phyloP scores from a whole-genome alignment of 2,329 filamentous ascomycete species.

The Rugonectria rugulosa region DNA sequence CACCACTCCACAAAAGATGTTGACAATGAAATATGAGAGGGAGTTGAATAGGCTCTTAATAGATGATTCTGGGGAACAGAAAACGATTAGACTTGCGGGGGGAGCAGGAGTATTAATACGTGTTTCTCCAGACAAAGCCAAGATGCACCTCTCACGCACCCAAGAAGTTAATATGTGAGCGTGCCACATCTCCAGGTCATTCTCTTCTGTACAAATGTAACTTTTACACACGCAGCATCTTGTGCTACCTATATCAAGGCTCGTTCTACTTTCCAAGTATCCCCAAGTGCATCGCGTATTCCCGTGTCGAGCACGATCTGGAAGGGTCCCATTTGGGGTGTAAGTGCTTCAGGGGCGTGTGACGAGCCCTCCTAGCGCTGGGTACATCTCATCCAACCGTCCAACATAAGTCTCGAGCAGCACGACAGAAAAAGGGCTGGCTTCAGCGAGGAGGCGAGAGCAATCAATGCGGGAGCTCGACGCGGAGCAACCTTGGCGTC shows the following conservation, averaged over 20 bases:
- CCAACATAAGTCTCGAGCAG: too few relatives aligned
- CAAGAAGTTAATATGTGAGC: too few relatives aligned
- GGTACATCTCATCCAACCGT: background rate
- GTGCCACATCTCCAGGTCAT: too few relatives aligned
- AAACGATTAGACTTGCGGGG: background rate
- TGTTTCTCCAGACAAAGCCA: slow-evolving; percentile 2
- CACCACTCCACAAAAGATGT: background rate
- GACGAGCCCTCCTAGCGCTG: too few relatives aligned
- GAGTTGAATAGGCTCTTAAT: background rate
- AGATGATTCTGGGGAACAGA: slow-evolving; percentile 13
- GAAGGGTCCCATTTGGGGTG: background rate
- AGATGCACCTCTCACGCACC: background rate
- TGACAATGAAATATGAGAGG: slow-evolving; percentile 17
- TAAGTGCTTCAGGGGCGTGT: background rate
- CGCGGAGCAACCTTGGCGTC: too few relatives aligned
- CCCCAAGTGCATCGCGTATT: slow-evolving; percentile 20
- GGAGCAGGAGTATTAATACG: slow-evolving; percentile 12
- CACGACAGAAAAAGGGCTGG: too few relatives aligned
- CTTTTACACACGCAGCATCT: too few relatives aligned
- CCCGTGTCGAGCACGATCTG: background rate
- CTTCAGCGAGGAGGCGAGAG: too few relatives aligned
- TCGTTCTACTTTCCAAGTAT: too few relatives aligned
- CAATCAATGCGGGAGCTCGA: too few relatives aligned
- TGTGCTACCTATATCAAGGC: too few relatives aligned
- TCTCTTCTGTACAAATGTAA: too few relatives aligned